A percentile compares a stretch with the other conserved stretches of the same genome.
phyloP scores from a whole-genome alignment of 192 early-diverging fungal genomes.

The Paraglomus brasilianum region DNA sequence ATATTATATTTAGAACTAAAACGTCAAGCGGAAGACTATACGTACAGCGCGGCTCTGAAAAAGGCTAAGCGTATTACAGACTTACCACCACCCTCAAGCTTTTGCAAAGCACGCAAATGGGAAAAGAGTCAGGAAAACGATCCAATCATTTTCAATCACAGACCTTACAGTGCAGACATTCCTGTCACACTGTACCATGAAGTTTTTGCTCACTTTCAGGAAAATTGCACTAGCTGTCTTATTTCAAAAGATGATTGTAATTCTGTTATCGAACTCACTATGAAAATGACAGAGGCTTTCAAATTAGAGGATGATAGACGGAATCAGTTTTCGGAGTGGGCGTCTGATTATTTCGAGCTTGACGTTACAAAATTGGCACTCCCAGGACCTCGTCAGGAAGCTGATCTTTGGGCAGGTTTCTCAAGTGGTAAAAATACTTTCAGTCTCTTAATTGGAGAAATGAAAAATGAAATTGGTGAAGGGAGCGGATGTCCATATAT shows the following conservation, averaged over 20 bases:
- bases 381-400: no score
- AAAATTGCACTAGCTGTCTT: not conserved
- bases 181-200: constrained; percentile 13
- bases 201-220: constrained; percentile 14
- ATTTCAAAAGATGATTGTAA: constrained; percentile 5
- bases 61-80: no score
- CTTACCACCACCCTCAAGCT: no score
- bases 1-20: no score
- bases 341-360: constrained; percentile 21
- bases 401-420: no score
- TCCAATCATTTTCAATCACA: constrained; percentile 19
- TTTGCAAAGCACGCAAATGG: no score
- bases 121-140: no score
- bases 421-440: no score
- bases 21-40: no score
- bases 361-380: no score
- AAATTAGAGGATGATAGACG: not conserved
- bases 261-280: not conserved
- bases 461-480: constrained; percentile 18
- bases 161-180: constrained; percentile 20
- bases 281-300: constrained; percentile 3
- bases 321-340: not conserved
- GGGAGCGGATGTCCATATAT: constrained; percentile 12
- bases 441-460: not conserved
- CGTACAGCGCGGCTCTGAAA: no score